These are phyloP conservation scores for Apiospora sp. DNA, from an alignment of 2,329 filamentous ascomycete species.

Conservation along the genomic window DNA sequence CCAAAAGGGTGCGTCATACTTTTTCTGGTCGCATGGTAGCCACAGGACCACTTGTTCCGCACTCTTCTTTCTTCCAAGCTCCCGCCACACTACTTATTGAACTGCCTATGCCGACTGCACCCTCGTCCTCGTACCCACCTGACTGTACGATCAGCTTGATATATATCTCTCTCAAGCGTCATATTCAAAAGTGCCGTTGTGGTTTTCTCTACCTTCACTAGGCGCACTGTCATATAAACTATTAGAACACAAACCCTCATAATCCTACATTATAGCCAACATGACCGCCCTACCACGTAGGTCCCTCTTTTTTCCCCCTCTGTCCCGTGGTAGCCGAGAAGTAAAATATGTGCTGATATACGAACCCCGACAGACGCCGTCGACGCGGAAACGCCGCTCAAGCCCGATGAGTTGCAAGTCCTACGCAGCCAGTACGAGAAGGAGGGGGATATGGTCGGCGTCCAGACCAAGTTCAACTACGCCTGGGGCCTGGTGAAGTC, in stretches of 20 bases:
- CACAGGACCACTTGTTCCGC: conserved; percentile 21
- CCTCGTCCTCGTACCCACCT: conserved; percentile 9
- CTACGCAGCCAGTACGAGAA: conserved; percentile 95
- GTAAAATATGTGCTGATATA: conserved; percentile 8
- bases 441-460: conserved; percentile 93
- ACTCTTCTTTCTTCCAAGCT: conserved; percentile 20
- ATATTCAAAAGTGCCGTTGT: background rate
- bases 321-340: background rate
- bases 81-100: conserved; percentile 19
- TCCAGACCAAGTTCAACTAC: conserved; percentile 99
- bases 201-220: background rate
- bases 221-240: background rate
- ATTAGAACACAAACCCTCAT: background rate
- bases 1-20: conserved; percentile 34
- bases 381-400: conserved; percentile 96
- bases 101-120: conserved; percentile 13
- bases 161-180: conserved; percentile 1
- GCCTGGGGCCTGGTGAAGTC: conserved; percentile 99
- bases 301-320: background rate
- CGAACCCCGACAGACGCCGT: conserved; percentile 76
- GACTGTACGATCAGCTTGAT: background rate
- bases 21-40: conserved; percentile 1
- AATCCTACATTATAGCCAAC: conserved; percentile 5
- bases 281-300: conserved; percentile 22
- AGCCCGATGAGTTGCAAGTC: conserved; percentile 90